Base-by-base conservation (phyloP, 2,329 filamentous ascomycete genomes). In the Diaporthe batatas region DNA sequence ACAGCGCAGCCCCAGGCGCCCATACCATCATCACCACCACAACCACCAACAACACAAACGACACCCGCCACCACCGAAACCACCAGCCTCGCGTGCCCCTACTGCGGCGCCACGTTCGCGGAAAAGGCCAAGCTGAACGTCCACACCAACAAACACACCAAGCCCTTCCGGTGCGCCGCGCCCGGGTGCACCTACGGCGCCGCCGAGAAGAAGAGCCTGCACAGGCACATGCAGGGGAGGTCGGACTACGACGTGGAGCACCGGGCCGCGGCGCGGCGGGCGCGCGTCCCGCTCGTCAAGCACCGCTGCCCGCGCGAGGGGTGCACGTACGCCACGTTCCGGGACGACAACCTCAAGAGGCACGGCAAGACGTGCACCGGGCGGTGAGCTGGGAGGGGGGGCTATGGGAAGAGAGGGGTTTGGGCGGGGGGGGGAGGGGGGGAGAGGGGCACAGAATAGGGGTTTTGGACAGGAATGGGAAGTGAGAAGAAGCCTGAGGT, bases 91-190 rank as follows among this genome's bases (percentile, higher is more conserved):
- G n/a, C 25, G 12, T 75, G 73, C 55, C 8, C 62, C 44, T n/a
- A 54, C 62, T 75, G 73, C 73, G 6, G 36, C 12, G 36, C 49
- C 23, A 49, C 54, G n/a, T 71, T 68, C 49, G 23, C 59, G 21
- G 51, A 64, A n/a, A 75, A 47, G 44, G 68, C 71, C 7, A 75
- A 70, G 36, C 55, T 71, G 4, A 73, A 73, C 1, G 68, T 67
- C 34, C 71, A 75, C 55, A 73, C 21, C n/a, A 73, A 73, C 62
- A 75, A 75, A 21, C 73, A 75, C 71, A 75, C 71, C 2, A 73
- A 69, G 25, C 73, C 73, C 21, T 73, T 71, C 71, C 32, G 57
- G 18, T 75, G 73, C 72, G 2, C 68, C 21, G 73, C 72, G 7
- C n/a, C 25, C 6, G 55, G 49, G 7, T 75, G 73, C 36, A 51